Evolutionary conservation across 2,329 filamentous ascomycete species (phyloP), one percentile per base, ranked within the genome.

Genomic region (Triangularia setosa): DNA sequence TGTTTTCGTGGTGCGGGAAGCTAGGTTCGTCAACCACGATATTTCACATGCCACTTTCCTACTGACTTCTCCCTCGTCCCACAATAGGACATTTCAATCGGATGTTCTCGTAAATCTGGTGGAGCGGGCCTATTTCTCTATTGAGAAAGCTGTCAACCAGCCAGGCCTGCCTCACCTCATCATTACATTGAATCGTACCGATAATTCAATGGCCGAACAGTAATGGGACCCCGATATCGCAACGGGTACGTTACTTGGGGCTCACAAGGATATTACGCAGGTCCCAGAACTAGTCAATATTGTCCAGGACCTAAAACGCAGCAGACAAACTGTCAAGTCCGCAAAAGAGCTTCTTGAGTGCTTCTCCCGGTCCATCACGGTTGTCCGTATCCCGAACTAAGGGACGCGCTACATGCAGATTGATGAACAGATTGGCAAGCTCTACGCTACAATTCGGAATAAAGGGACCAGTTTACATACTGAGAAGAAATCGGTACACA

Each of bases 341-440:
- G 44, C 54, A 5, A 62, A 58, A 24, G 57, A 58, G 16, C 61
- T 66, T 16, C 30, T 64, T 14, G 48, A 63, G n/a, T 59, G 54
- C 25, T 66, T 63, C 40, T 66, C 63, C 58, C 48, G 52, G 6
- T 66, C 64, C 23, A 56, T 63, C 21, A 63, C 58, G 2, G 61
- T 66, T 14, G 40, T 66, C 21, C 58, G 61, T 14, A 55, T 66
- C 6, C 64, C 61, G n/a, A 1, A 44, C 56, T 3, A 64, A 58
- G 12, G 44, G 28, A 4, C 21, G 52, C 21, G 52, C 4, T 66
- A 63, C 54, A 53, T 55, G 30, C 48, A 30, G 27, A 63, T 66
- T 4, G 61, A 66, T 3, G n/a, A 58, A 9, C 61, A 66, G 23
- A 35, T 61, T n/a, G 53, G 59, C 6, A 56, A 63, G 53, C 58